phyloP scores from a whole-genome alignment of 768 basidiomycete genomes.

The Naganishia friedmannii region DNA sequence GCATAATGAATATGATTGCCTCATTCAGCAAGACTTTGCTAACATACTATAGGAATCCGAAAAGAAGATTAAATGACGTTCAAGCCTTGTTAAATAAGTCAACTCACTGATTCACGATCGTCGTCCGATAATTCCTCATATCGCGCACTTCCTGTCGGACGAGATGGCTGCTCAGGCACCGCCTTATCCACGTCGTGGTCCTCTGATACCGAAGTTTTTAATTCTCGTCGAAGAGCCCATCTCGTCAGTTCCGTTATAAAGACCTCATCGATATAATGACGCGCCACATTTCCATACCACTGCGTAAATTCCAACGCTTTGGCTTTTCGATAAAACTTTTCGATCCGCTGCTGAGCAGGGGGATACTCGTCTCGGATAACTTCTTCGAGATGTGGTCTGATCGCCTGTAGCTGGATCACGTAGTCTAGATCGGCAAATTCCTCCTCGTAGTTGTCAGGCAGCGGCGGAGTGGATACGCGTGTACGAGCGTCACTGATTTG shows the following conservation, averaged over 20 bases:
- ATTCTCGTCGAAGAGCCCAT: constrained; percentile 35
- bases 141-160: constrained; percentile 37
- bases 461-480: constrained; percentile 1
- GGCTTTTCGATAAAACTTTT: constrained; percentile 32
- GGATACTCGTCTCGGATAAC: constrained; percentile 38
- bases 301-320: neutral
- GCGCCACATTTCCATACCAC: constrained; percentile 36
- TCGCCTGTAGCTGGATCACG: constrained; percentile 30
- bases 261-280: constrained; percentile 33
- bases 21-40: constrained; percentile 11
- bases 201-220: neutral
- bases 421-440: constrained; percentile 21
- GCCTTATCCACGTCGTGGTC: neutral
- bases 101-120: constrained; percentile 25
- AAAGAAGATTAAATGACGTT: neutral
- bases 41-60: neutral
- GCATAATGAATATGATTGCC: constrained; percentile 16
- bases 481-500: constrained; percentile 6
- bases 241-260: constrained; percentile 41
- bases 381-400: constrained; percentile 36
- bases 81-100: neutral
- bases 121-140: constrained; percentile 31
- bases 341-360: constrained; percentile 37
- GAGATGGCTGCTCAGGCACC: constrained; percentile 21
- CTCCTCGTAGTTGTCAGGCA: neutral